These are phyloP conservation scores for Penicillium sp. DNA, from an alignment of 2,329 filamentous ascomycete species.

Conservation along the genomic window DNA sequence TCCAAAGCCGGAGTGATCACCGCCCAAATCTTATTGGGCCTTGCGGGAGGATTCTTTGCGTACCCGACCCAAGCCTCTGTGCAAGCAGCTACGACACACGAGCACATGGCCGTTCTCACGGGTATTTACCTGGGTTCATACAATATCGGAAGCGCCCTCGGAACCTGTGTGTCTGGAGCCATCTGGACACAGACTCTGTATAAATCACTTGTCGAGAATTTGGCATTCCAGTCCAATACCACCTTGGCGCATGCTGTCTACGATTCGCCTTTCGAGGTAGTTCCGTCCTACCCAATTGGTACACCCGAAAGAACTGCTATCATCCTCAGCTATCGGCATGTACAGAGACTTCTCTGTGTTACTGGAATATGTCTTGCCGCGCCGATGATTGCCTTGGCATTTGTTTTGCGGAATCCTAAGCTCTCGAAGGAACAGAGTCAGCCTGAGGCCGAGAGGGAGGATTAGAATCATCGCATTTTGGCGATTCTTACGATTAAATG, in stretches of 20 bases:
- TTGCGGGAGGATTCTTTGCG: constrained; percentile 5
- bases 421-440: constrained; percentile 8
- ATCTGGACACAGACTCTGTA: constrained; percentile 47
- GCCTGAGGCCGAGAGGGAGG: constrained; percentile 1
- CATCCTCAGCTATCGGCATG: constrained; percentile 47
- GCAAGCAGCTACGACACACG: constrained; percentile 4
- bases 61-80: constrained; percentile 6
- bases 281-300: constrained; percentile 40
- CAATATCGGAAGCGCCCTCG: constrained; percentile 45
- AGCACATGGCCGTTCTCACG: constrained; percentile 6
- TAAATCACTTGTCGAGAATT: constrained; percentile 21
- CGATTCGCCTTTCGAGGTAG: constrained; percentile 33
- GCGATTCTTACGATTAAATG: background rate
- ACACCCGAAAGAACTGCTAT: constrained; percentile 26
- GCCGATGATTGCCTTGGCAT: constrained; percentile 49
- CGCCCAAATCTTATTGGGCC: constrained; percentile 1
- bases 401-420: constrained; percentile 48
- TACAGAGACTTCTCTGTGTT: constrained; percentile 51
- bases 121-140: constrained; percentile 37
- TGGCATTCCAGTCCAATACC: constrained; percentile 30
- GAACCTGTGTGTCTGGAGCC: constrained; percentile 43
- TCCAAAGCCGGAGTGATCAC: constrained; percentile 4
- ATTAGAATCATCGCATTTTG: background rate
- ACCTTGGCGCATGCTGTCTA: constrained; percentile 40
- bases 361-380: constrained; percentile 52